These are phyloP conservation scores for Aspergillus sp. DNA, from an alignment of 2,329 filamentous ascomycete species.

Conservation along the genomic window DNA sequence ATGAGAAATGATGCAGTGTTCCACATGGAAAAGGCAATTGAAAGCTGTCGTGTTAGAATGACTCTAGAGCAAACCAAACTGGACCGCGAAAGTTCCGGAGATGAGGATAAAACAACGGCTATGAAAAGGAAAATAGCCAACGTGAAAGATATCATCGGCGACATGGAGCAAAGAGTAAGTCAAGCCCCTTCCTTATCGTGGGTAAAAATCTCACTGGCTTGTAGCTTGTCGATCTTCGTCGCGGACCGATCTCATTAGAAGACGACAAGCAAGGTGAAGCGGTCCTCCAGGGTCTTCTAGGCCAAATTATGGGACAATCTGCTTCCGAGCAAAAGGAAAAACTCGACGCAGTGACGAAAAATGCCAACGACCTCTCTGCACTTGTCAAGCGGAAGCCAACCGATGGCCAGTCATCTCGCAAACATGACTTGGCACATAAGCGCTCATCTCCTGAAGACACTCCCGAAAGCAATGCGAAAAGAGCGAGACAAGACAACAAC, in stretches of 20 bases:
- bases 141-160: slow-evolving; percentile 60
- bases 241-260: slow-evolving; percentile 52
- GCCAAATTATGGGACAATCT: slow-evolving; percentile 57
- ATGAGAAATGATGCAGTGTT: slow-evolving; percentile 58
- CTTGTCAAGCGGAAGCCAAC: slow-evolving; percentile 57
- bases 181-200: background rate
- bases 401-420: slow-evolving; percentile 13
- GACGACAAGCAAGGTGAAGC: slow-evolving; percentile 37
- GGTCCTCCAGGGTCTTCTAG: slow-evolving; percentile 57
- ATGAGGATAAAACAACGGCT: slow-evolving; percentile 42
- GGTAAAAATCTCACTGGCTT: slow-evolving; percentile 6
- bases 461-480: slow-evolving; percentile 26
- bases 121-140: slow-evolving; percentile 53
- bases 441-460: slow-evolving; percentile 26
- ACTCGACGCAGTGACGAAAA: slow-evolving; percentile 55
- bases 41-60: slow-evolving; percentile 57
- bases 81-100: slow-evolving; percentile 33
- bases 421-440: slow-evolving; percentile 23
- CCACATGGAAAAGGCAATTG: slow-evolving; percentile 62
- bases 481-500: slow-evolving; percentile 19
- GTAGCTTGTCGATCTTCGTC: slow-evolving; percentile 57
- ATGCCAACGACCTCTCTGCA: slow-evolving; percentile 59
- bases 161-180: slow-evolving; percentile 60
- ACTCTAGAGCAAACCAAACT: slow-evolving; percentile 52
- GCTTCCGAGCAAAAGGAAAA: slow-evolving; percentile 52